These are phyloP conservation scores for Spergularia bocconei DNA, from an alignment of 148 eudicot genomes.

Conservation along the genomic window DNA sequence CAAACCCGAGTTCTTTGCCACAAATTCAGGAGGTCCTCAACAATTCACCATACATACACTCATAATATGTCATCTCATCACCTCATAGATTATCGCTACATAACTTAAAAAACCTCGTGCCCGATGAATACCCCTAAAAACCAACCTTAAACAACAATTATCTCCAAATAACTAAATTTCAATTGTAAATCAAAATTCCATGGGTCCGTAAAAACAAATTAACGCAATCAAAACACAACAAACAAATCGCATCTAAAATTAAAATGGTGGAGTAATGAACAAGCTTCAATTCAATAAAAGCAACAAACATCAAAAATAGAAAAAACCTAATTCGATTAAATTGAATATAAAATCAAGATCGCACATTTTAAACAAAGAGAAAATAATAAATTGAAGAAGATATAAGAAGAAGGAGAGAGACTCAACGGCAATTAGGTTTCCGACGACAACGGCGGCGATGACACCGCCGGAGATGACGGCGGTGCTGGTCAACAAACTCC, in stretches of 20 bases:
- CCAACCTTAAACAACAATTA: background rate
- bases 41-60: background rate
- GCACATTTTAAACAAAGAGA: background rate
- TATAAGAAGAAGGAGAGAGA: background rate
- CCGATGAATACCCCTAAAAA: background rate
- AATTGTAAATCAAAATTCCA: background rate
- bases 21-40: background rate
- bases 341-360: background rate
- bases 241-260: background rate
- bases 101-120: background rate
- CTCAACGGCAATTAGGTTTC: conserved; percentile 42
- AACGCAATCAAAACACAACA: background rate
- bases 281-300: background rate
- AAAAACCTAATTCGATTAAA: background rate
- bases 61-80: background rate
- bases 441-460: conserved; percentile 41
- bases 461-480: conserved; percentile 42
- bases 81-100: background rate
- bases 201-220: background rate
- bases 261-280: background rate
- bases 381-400: background rate
- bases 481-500: conserved; percentile 73
- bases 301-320: background rate
- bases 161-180: background rate
- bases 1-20: background rate